Conservation (phyloP, 2,329 filamentous ascomycete genomes). For the Rachicladosporium sp. region DNA sequence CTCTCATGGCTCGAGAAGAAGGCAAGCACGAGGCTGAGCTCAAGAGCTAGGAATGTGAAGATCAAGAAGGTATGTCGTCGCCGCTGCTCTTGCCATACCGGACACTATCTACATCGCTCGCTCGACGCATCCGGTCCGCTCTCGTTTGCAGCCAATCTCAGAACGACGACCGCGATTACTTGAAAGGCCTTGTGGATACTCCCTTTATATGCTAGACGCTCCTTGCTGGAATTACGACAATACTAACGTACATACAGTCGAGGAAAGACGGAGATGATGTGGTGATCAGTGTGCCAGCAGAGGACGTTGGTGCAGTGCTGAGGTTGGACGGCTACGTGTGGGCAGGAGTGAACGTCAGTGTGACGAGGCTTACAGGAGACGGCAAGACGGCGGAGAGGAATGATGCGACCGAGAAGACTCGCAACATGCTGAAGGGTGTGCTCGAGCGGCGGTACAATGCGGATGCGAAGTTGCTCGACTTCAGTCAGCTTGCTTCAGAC, state of each 20-base stretch:
- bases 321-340: conserved; percentile 31
- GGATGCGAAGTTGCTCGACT: conserved; percentile 62
- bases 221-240: conserved; percentile 1
- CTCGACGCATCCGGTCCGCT: conserved; percentile 15
- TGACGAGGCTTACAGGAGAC: conserved; percentile 19
- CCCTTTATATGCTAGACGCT: too few relatives aligned
- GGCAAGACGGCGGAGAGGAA: conserved; percentile 8
- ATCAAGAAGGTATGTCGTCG: conserved; percentile 26
- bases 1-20: conserved; percentile 30
- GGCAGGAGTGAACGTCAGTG: conserved; percentile 26
- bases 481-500: conserved; percentile 67
- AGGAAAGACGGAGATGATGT: conserved; percentile 25
- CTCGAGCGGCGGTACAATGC: conserved; percentile 63
- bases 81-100: conserved; percentile 4
- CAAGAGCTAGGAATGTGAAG: conserved; percentile 20
- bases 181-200: conserved; percentile 4
- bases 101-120: conserved; percentile 1
- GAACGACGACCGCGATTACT: conserved; percentile 20
- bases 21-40: conserved; percentile 20
- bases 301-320: conserved; percentile 23
- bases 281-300: conserved; percentile 25
- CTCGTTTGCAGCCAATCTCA: conserved; percentile 17
- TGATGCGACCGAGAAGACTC: conserved; percentile 43
- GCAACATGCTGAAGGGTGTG: conserved; percentile 53
- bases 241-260: conserved; percentile 21